Evolutionary conservation across 345 rosid species (phyloP).

Genomic region (Eucalyptus fibrosa): DNA sequence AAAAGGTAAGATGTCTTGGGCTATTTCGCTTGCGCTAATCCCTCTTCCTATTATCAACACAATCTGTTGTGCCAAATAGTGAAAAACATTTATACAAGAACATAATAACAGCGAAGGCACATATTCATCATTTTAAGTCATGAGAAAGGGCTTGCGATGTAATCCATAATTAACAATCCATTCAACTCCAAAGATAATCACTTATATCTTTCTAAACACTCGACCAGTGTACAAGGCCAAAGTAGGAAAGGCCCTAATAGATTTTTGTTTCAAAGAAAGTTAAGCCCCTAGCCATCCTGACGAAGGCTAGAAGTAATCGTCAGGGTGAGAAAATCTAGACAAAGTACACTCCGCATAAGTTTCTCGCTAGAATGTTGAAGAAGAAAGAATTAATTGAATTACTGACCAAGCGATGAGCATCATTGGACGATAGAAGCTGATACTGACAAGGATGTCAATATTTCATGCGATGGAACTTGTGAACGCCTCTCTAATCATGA

Average conservation of each 20-base stretch:
- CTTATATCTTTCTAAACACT: neutral
- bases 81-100: neutral
- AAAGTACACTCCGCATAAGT: neutral
- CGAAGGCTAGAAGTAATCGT: neutral
- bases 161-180: neutral
- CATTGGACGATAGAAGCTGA: neutral
- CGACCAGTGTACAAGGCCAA: neutral
- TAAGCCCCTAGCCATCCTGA: neutral
- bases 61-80: neutral
- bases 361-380: neutral
- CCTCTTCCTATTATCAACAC: neutral
- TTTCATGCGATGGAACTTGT: neutral
- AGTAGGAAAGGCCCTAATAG: neutral
- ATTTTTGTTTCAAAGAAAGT: neutral
- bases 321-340: neutral
- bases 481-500: neutral
- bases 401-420: neutral
- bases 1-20: neutral
- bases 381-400: neutral
- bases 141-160: neutral
- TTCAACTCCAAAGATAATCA: neutral
- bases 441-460: neutral
- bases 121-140: neutral
- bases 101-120: neutral
- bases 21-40: neutral